Conservation (phyloP, 768 basidiomycete genomes). For the Rhodotorula paludigena region DNA sequence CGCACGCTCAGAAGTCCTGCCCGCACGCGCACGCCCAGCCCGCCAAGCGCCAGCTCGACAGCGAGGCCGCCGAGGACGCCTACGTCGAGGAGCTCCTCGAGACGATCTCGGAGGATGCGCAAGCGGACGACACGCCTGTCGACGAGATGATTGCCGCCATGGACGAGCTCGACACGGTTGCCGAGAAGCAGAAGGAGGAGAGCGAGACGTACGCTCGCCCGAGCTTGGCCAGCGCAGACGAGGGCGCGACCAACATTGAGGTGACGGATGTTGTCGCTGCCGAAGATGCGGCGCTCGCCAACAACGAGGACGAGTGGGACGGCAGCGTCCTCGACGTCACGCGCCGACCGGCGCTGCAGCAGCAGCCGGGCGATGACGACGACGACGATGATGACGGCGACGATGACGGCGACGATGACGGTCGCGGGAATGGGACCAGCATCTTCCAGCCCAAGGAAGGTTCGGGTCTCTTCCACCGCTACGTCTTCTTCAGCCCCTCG, state of each 20-base stretch:
- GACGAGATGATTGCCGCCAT: constrained; percentile 19
- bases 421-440: constrained; percentile 25
- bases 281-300: neutral
- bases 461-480: constrained; percentile 28
- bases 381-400: too few species aligned
- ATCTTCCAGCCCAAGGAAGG: constrained; percentile 25
- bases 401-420: neutral
- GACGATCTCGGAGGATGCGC: constrained; percentile 22
- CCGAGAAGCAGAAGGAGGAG: neutral
- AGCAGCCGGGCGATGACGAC: neutral
- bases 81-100: constrained; percentile 28
- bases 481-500: constrained; percentile 34
- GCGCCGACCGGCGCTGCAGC: neutral
- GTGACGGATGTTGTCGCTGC: constrained; percentile 7
- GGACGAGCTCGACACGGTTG: neutral
- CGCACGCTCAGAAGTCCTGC: too few species aligned
- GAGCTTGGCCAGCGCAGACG: too few species aligned
- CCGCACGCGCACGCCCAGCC: too few species aligned
- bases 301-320: neutral
- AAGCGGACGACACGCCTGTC: neutral
- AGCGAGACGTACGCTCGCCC: too few species aligned
- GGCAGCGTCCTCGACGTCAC: constrained; percentile 2
- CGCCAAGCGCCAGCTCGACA: constrained; percentile 1
- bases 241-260: neutral
- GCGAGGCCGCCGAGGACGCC: constrained; percentile 9